Evolutionary conservation across 2,329 filamentous ascomycete genomes (phyloP), one percentile per base, ranked within the genome.

Genomic region (Paracorniculantispora psalliotae): DNA sequence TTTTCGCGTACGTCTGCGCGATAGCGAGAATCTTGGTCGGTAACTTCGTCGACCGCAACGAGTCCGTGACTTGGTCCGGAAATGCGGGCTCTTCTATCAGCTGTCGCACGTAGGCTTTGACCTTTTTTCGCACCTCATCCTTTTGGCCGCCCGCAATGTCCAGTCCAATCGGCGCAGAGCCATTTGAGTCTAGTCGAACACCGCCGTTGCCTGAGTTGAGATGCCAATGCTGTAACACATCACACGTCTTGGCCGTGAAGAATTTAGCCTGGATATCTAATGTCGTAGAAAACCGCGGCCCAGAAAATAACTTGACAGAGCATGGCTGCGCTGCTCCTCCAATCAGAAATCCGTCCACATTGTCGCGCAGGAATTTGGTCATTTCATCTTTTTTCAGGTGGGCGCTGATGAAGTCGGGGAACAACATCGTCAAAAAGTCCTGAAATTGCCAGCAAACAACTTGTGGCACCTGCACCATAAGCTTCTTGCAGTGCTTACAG

Each of bases 361-460:
- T 80, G n/a, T 81, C 75, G 5, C 67, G 66, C 21, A 82, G 65
- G 65, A 83, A 84, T 46, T 65, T 68, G 10, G 67, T 61, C 72
- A 84, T 80, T 61, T 77, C 73, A 2, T 82, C 79, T 62, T 77
- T 79, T 48, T 68, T 71, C 61, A 85, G 77, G 65, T 84, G 82
- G 0, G 66, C 66, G 7, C 81, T 74, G 37, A 84, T 77, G 59
- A 83, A 78, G 9, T 72, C 71, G 4, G 82, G 82, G 59, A 84
- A 84, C 26, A 85, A 65, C 2, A 79, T 73, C 0, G 73, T 72
- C 8, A 80, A 61, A 61, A 85, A 85, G 66, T 84, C 81, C 43
- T 76, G 74, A 61, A 85, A 84, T 66, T 81, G 80, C 82, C 82
- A 84, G 70, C 82, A 85, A 25, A 85, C 74, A 21, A 81, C 76